Base-by-base conservation (phyloP, 148 eudicot species). In the Amaranthus palmeri region DNA sequence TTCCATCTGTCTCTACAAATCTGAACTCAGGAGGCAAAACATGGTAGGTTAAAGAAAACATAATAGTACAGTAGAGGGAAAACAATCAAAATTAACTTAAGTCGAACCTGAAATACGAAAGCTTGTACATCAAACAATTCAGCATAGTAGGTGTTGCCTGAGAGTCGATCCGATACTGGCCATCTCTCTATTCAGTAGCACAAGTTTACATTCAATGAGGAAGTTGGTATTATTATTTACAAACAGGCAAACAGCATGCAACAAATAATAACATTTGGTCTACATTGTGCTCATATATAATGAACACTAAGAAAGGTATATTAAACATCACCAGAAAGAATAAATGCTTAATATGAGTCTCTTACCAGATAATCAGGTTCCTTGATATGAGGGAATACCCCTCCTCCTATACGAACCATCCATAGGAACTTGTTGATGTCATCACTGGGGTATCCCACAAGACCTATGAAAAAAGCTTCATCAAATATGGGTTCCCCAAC, bases 321-420 rank as follows among this genome's bases (percentile, higher is more conserved):
- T n/a, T 40, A 12, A 51, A 53, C 11, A 56, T 25, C 36, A 49
- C 56, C 0, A 42, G 14, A 56, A 18, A 54, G 4, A 14, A 51
- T 43, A 15, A 25, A 36, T 56, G 43, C 66, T 52, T n/a, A 59
- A 41, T 70, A 54, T 51, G 75, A 36, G 42, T 6, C 11, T 70
- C 88, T 67, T 76, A 95, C 97, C 87, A 95, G 87, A 82, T 95
- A 95, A 82, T 95, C 99, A 67, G 97, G 96, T 78, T 95, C 99
- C 83, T 88, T 95, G 75, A 95, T 95, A 79, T 89, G 97, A 77
- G 99, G 99, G 79, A 95, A 95, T 45, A 81, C 99, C 63, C 99
- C 99, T 17, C 99, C 99, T 74, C 99, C 99, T 11, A 95, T 95
- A 52, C 99, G 90, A 77, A 95, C 97, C 97, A 95, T 95, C 98